Base-by-base conservation (phyloP, 139 green algal species). In the Dunaliella sp. region DNA sequence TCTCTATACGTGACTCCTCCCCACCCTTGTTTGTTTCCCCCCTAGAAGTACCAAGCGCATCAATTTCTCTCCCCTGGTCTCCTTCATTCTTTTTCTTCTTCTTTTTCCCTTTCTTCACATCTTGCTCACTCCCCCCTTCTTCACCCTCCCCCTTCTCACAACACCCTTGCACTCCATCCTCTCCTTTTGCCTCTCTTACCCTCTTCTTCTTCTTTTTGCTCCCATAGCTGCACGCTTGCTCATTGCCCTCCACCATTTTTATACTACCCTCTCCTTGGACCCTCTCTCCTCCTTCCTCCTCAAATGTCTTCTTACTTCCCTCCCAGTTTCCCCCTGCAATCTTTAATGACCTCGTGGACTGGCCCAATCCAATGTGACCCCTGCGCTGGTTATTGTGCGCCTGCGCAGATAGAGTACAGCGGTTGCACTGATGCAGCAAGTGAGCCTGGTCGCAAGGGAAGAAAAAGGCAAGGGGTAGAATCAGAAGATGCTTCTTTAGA, bases 231-330 rank as follows among this genome's bases (percentile, higher is more conserved):
- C 38, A 30, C 37, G 81, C 1, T 26, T 48, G 21, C 75, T 87
- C 25, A 73, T 78, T 57, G 31, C 77, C 35, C 84, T 85, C 28
- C 31, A 75, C 28, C 80, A 38, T 48, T 81, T 57, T 1, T 58
- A 16, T 30, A 1, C 36, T 25, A 30, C 36, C 33, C 83, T 73
- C 35, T 38, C 59, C 26, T 2, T 38, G 32, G 34, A 75, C 87
- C 3, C 83, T 84, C 80, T 88, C 83, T 2, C 85, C 88, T 2
- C 84, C 89, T 0, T 92, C 88, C 7, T 95, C 92, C 2, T 91
- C 91, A 89, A 97, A 96, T 0, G 87, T 93, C 2, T 88, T 92
- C 81, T 94, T 95, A 25, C 88, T 93, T 28, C 95, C 95, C 73
- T 93, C 80, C 95, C 95, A 97, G 59, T 92, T 94, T 28, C 90